These are phyloP conservation scores for Rhizopogon rudus DNA, from an alignment of 768 basidiomycete species.

Conservation along the genomic window DNA sequence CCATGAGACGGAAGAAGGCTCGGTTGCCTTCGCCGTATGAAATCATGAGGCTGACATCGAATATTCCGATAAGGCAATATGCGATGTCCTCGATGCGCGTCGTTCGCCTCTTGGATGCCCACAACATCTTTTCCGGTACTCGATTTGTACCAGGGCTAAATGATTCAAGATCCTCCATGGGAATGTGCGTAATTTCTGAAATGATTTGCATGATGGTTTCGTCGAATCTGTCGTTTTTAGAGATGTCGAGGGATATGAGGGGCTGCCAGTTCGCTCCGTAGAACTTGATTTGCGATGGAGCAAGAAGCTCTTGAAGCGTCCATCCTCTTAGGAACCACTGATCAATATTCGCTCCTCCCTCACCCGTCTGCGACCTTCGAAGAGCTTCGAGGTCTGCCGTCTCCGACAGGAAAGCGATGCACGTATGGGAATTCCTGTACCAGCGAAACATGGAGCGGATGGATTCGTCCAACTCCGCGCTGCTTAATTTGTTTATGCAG, in stretches of 20 bases:
- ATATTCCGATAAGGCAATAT: conserved; percentile 14
- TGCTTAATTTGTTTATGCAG: conserved; percentile 15
- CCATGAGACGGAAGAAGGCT: conserved; percentile 11
- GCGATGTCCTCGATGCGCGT: conserved; percentile 14
- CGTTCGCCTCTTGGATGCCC: conserved; percentile 16
- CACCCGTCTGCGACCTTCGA: not conserved
- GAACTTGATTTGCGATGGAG: conserved; percentile 12
- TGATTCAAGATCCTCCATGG: conserved; percentile 1
- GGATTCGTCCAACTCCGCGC: conserved; percentile 15
- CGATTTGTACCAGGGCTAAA: conserved; percentile 3
- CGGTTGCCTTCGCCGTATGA: conserved; percentile 14
- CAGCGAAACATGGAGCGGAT: conserved; percentile 18
- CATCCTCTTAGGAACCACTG: conserved; percentile 15
- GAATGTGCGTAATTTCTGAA: conserved; percentile 2
- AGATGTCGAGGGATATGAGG: conserved; percentile 1
- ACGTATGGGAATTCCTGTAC: conserved; percentile 12
- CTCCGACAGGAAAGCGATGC: conserved; percentile 10
- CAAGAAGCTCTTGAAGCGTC: conserved; percentile 12
- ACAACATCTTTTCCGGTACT: conserved; percentile 7
- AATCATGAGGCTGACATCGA: conserved; percentile 12
- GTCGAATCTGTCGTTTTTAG: conserved; percentile 1
- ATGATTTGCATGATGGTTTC: conserved; percentile 3
- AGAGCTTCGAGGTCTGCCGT: not conserved
- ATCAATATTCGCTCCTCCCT: not conserved
- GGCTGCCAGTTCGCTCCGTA: conserved; percentile 10